A percentile compares a stretch with the other conserved stretches of the same genome.
phyloP scores from a whole-genome alignment of 2,329 filamentous ascomycete species.

The Huntiella decipiens region DNA sequence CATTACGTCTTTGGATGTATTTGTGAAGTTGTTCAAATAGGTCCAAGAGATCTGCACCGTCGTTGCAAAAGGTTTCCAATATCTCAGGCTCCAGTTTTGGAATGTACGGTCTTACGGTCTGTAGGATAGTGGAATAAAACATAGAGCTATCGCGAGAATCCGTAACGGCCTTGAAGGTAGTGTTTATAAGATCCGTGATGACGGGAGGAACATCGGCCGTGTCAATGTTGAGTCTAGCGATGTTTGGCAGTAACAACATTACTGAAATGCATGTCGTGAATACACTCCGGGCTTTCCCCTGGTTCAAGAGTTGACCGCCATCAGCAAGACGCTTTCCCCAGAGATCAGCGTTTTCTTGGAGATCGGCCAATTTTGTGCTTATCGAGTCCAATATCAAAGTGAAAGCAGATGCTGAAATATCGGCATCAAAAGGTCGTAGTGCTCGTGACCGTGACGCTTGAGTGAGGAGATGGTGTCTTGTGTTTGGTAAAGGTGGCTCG shows the following conservation, averaged over 20 bases:
- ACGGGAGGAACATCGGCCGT: conserved; percentile 18
- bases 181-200: conserved; percentile 19
- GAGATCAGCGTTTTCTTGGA: conserved; percentile 26
- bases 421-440: conserved; percentile 16
- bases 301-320: conserved; percentile 29
- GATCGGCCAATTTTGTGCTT: conserved; percentile 31
- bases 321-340: conserved; percentile 29
- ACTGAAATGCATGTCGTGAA: conserved; percentile 28
- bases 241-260: conserved; percentile 27
- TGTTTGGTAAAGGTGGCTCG: conserved; percentile 13
- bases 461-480: not conserved
- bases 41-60: conserved; percentile 23
- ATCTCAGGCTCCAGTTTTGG: conserved; percentile 24
- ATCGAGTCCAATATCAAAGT: conserved; percentile 35
- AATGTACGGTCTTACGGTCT: conserved; percentile 26
- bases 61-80: conserved; percentile 21
- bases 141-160: conserved; percentile 26
- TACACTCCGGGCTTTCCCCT: conserved; percentile 33
- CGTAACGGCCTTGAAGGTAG: conserved; percentile 22
- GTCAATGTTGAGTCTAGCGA: conserved; percentile 27
- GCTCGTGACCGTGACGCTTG: not conserved
- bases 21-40: conserved; percentile 24
- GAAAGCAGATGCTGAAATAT: conserved; percentile 23
- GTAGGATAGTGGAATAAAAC: conserved; percentile 29
- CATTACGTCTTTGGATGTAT: conserved; percentile 17